Conservation (phyloP, 352 stramenopile genomes). For the Phytophthora foliorum region DNA sequence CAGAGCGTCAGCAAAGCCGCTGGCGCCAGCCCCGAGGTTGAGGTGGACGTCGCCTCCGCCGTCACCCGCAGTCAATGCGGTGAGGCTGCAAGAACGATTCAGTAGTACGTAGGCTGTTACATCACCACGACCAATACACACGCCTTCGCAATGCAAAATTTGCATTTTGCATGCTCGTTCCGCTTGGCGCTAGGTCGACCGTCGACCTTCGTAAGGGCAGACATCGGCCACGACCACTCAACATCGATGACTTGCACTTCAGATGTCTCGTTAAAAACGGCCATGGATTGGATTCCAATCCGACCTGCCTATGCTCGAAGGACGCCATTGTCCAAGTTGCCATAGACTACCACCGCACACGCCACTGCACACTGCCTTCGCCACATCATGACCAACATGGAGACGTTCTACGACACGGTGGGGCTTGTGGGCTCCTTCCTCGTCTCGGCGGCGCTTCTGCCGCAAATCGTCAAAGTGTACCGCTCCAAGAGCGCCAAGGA, state of each 20-base stretch:
- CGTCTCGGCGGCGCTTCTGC: conserved; percentile 64
- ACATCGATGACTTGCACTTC: conserved; percentile 21
- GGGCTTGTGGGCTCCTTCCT: conserved; percentile 71
- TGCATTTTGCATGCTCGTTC: not conserved
- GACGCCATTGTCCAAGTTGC: conserved; percentile 1
- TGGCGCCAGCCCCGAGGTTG: conserved; percentile 30
- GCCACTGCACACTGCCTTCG: too few relatives aligned
- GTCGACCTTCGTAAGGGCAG: conserved; percentile 8
- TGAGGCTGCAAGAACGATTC: not conserved
- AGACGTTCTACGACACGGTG: conserved; percentile 57
- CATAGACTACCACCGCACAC: not conserved
- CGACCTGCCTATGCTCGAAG: conserved; percentile 15
- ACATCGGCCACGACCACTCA: conserved; percentile 34
- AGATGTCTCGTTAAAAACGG: conserved; percentile 6
- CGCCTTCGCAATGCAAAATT: not conserved
- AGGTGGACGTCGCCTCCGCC: conserved; percentile 26
- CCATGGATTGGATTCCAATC: conserved; percentile 5
- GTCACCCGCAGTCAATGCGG: conserved; percentile 21
- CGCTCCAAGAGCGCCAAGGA: conserved; percentile 63
- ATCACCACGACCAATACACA: not conserved
- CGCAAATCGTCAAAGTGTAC: conserved; percentile 72
- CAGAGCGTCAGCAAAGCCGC: conserved; percentile 23
- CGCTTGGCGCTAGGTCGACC: too few relatives aligned
- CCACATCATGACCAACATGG: conserved; percentile 32
- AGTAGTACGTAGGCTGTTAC: not conserved